Conservation (phyloP, 2,329 filamentous ascomycete genomes). For the Diaporthe nobilis region DNA sequence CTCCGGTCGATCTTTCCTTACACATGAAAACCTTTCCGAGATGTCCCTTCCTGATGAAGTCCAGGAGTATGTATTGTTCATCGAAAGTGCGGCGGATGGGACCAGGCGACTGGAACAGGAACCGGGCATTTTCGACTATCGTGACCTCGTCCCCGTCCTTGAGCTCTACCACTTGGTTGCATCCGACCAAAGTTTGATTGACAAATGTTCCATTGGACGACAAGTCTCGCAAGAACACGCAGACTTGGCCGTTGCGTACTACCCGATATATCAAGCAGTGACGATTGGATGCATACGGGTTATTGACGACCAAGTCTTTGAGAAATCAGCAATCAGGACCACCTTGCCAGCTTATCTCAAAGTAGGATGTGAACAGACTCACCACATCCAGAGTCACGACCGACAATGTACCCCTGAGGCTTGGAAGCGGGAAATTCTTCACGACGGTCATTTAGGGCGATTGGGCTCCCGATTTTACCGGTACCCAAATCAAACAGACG, state of each 20-base stretch:
- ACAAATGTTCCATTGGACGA: constrained; percentile 97
- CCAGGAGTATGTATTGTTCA: constrained; percentile 86
- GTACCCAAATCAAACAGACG: no score
- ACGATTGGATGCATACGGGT: constrained; percentile 89
- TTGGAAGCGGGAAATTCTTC: not conserved
- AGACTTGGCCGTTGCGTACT: constrained; percentile 56
- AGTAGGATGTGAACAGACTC: not conserved
- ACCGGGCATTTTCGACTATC: constrained; percentile 85
- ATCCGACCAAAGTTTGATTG: constrained; percentile 90
- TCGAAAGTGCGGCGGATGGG: constrained; percentile 81
- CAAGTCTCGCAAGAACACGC: constrained; percentile 89
- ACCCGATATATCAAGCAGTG: constrained; percentile 68
- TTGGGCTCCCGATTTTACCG: no score
- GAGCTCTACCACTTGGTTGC: constrained; percentile 90
- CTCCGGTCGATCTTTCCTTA: constrained; percentile 85
- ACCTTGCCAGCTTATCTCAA: no score
- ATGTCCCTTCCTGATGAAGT: constrained; percentile 94
- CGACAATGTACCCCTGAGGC: not conserved
- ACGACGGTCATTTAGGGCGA: not conserved
- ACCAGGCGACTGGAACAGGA: no score
- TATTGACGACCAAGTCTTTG: constrained; percentile 79
- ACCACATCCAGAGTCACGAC: not conserved
- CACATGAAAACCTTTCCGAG: constrained; percentile 98
- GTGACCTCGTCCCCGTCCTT: constrained; percentile 91
- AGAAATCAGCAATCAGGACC: not conserved